Base-by-base conservation (phyloP, 208 protist genomes). In the Trypanosoma brucei region DNA sequence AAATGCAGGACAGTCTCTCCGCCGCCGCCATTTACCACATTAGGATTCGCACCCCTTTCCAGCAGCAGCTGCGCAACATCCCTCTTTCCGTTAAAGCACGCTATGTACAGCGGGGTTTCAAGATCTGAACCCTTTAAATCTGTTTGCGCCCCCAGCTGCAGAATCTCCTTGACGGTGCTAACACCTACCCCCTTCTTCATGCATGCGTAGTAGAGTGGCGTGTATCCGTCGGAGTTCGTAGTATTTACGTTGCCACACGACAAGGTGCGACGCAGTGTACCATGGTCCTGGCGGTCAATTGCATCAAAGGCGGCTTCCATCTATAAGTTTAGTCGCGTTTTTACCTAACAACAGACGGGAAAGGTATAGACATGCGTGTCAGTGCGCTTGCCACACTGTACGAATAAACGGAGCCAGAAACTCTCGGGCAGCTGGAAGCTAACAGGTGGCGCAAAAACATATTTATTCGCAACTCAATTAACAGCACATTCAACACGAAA, bases 31-130 rank as follows among this genome's bases (percentile, higher is more conserved):
- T 92, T 93, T 11, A 70, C 69, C 9, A 53, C 59, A 52, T 89
- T 84, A 45, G 86, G 64, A 13, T 90, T 62, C 2, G 91, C 91
- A 31, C 84, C 80, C 35, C 72, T 62, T 8, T 71, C 63, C 31
- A 94, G 48, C 13, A 96, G 76, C 3, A 86, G 57, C 58, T 86
- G 55, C 0, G 66, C 84, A 11, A 93, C 75, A 50, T 89, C 83
- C 9, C 68, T 55, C 49, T 79, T 79, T 8, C 72, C 70, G 67
- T 94, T 86, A 72, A 89, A 91, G 39, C 82, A 80, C 51, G 83
- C 78, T 48, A 93, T 91, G 75, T 92, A 96, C 22, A 96, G 68
- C 14, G 91, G 74, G 7, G 87, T 92, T 49, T 94, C 85, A 45
- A 62, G 51, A 53, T 94, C 83, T 31, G 51, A 44, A 42, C 78